phyloP scores from a whole-genome alignment of 1,284 basidiomycete species.

The Malassezia globosa region DNA sequence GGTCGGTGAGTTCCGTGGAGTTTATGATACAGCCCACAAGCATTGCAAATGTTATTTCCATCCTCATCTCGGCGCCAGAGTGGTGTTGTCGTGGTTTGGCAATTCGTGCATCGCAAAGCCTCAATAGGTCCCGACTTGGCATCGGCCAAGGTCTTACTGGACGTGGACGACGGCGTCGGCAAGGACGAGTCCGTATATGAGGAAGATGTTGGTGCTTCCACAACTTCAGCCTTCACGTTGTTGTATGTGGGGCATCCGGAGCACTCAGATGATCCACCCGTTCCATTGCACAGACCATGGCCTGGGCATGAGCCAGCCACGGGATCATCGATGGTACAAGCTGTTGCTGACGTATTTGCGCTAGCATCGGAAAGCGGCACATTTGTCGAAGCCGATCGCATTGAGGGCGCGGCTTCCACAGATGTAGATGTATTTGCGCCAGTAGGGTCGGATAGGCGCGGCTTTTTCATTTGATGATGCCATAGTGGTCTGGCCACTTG shows the following conservation, averaged over 20 bases:
- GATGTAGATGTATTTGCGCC: no score
- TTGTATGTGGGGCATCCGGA: slow-evolving; percentile 40
- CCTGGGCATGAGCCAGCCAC: slow-evolving; percentile 34
- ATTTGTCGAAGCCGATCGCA: no score
- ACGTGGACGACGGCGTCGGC: not conserved
- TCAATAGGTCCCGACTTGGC: slow-evolving; percentile 20
- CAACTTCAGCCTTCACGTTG: slow-evolving; percentile 20
- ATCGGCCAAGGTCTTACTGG: not conserved
- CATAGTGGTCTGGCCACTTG: not conserved
- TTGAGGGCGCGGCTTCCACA: no score
- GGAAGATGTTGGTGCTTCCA: not conserved
- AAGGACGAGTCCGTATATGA: not conserved
- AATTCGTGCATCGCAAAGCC: slow-evolving; percentile 61
- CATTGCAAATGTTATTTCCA: slow-evolving; percentile 81
- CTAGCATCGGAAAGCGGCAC: not conserved
- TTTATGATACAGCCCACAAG: slow-evolving; percentile 85
- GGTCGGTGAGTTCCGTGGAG: slow-evolving; percentile 91
- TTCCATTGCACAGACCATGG: slow-evolving; percentile 41
- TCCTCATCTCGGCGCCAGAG: slow-evolving; percentile 82
- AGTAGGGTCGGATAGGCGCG: no score
- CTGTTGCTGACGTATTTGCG: not conserved
- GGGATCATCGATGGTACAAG: not conserved
- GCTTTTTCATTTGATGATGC: not conserved
- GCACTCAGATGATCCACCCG: slow-evolving; percentile 36
- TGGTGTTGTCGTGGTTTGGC: slow-evolving; percentile 77